Percentiles rank a stretch among this genome's conserved stretches.
phyloP scores from a whole-genome alignment of 371 early-diverging fungal species.

The Actinomortierella ambigua region DNA sequence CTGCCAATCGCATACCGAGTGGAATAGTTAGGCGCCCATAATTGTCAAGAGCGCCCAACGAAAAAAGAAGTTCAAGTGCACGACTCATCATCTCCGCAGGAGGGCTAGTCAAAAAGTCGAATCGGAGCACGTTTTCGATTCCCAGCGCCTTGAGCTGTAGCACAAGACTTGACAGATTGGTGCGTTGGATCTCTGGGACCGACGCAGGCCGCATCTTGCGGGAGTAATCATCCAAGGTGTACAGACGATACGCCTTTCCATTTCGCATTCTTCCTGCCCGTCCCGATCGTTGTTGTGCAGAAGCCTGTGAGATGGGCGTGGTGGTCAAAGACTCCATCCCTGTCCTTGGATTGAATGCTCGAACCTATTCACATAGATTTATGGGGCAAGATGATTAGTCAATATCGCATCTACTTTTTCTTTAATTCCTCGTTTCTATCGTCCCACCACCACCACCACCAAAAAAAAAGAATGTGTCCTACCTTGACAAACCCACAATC shows the following conservation, averaged over 20 bases:
- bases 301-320: constrained; percentile 83
- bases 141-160: constrained; percentile 90
- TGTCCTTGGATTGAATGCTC: constrained; percentile 78
- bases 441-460: too few species aligned
- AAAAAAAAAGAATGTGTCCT: constrained; percentile 22
- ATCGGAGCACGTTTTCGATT: constrained; percentile 90
- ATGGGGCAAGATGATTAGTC: neutral
- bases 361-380: constrained; percentile 18
- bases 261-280: constrained; percentile 91
- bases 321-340: constrained; percentile 85
- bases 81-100: constrained; percentile 68
- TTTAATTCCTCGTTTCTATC: constrained; percentile 57
- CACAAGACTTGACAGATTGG: constrained; percentile 88
- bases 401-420: neutral
- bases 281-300: constrained; percentile 97
- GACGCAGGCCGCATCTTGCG: constrained; percentile 56
- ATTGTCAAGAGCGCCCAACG: constrained; percentile 54
- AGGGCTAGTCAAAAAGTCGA: constrained; percentile 79
- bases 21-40: constrained; percentile 73
- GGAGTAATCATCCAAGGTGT: constrained; percentile 80
- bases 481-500: constrained; percentile 94
- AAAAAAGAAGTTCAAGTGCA: constrained; percentile 48
- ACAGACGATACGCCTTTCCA: constrained; percentile 97
- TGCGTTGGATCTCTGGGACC: constrained; percentile 95
- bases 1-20: constrained; percentile 79